Base-by-base conservation (phyloP, 345 rosid genomes). In the Garcia nutans region DNA sequence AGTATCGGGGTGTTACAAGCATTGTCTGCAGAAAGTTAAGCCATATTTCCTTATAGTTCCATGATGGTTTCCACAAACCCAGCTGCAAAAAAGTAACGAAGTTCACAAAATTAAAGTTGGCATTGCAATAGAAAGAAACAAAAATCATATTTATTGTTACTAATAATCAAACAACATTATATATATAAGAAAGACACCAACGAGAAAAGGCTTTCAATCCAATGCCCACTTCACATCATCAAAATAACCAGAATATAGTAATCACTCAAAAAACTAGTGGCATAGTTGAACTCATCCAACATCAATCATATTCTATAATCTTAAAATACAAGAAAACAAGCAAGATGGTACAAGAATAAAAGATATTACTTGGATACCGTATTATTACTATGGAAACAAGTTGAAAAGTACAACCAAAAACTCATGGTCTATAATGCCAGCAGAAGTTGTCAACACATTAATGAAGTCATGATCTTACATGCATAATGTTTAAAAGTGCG, bases 51-150 rank as follows among this genome's bases (percentile, higher is more conserved):
- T 68, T 66, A 87, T 85, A 45, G 85, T 17, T 26, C 88, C 88
- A 71, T 85, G 90, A 23, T 87, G 82, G 60, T 87, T 87, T 50
- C 90, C 90, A 52, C 90, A 87, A 10, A 85, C 88, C 8, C 88
- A 87, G 84, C 86, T 83, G 76, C 70, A 44, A 45, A 75, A n/a
- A 33, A n/a, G 22, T 13, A 71, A 9, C 8, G 26, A 41, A 0
- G 22, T 17, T 41, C 20, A n/a, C 20, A 2, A 45, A 68, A 68
- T 4, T 26, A 13, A 22, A 59, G 10, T 59, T 59, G 63, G 28
- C 63, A 23, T n/a, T 20, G 10, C 37, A 33, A 57, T 59, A 59
- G 13, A 59, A 59, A 59, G 13, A 22, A 3, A 59, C n/a, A 16
- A 22, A 23, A 17, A 59, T 59, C 10, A 6, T 3, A 22, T 3